Base-by-base conservation (phyloP, 352 stramenopile genomes). In the Globisporangium spinosum region DNA sequence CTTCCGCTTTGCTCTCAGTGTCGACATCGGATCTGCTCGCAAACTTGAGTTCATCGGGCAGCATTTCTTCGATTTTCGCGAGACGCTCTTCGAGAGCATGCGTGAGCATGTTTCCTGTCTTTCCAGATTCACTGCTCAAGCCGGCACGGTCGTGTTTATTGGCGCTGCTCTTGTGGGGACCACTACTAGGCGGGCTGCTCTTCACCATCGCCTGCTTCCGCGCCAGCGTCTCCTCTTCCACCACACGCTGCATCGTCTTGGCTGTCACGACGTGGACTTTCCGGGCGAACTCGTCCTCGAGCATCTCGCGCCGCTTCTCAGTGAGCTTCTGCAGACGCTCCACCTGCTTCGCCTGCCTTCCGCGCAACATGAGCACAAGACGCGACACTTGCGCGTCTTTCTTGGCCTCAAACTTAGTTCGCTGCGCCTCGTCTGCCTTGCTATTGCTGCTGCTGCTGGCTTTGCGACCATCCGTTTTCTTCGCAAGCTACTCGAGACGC, bases 271-370 rank as follows among this genome's bases (percentile, higher is more conserved):
- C 76, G 51, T 87, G 68, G 9, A 71, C 67, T 59, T 87, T 89
- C 9, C 78, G 77, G 0, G 69, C 58, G 34, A 75, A 88, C 55
- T 89, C 83, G 22, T 89, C 71, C 58, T 89, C 78, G n/a, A 89
- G 38, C 58, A 82, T 47, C 10, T 58, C 47, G 1, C 61, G 64
- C 27, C 77, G 70, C 64, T 78, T 76, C 2, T 55, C 65, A 7
- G 69, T 65, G 0, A 69, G 60, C 56, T 54, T 58, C 43, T 57
- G 62, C 23, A 85, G 63, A 0, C 74, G 75, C 34, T 62, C 59
- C 20, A 62, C 67, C 32, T 77, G 75, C 45, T 68, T 77, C 4
- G 66, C 66, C 38, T 69, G 75, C 22, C 70, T 67, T 1, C 70
- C 75, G 61, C 75, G 77, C 12, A 90, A 77, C 81, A 88, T 87